Evolutionary conservation across 2,329 filamentous ascomycete species (phyloP).

Genomic region (Periglandula ipomoeae): DNA sequence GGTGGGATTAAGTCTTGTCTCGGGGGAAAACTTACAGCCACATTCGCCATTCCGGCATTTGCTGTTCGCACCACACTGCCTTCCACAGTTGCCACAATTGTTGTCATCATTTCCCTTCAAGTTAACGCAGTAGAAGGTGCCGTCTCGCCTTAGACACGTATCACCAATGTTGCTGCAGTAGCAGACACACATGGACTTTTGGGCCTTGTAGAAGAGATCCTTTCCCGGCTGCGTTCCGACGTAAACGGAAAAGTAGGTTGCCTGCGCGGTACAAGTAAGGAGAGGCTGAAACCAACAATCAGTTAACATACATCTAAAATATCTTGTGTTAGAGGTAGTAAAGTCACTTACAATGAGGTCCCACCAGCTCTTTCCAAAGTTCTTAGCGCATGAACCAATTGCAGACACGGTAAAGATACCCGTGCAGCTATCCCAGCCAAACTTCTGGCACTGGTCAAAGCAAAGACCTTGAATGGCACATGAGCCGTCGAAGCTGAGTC

Average conservation of each 20-base stretch:
- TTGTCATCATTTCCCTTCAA: not conserved
- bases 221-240: not conserved
- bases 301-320: too few species aligned
- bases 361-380: not conserved
- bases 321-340: too few species aligned
- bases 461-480: not conserved
- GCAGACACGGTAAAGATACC: not conserved
- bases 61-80: not conserved
- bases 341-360: slow-evolving; percentile 1
- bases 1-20: not conserved
- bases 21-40: not conserved
- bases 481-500: not conserved
- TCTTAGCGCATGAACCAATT: not conserved
- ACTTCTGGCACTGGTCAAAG: not conserved
- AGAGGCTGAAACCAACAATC: too few species aligned
- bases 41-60: not conserved
- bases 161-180: not conserved
- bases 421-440: not conserved
- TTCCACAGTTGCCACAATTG: slow-evolving; percentile 1
- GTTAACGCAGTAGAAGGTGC: not conserved
- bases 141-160: not conserved
- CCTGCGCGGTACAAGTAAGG: not conserved
- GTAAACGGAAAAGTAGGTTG: not conserved
- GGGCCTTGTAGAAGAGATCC: not conserved
- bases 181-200: slow-evolving; percentile 1